Evolutionary conservation across 495 filamentous ascomycete species (phyloP).

Genomic region (Penicillium nucicola): DNA sequence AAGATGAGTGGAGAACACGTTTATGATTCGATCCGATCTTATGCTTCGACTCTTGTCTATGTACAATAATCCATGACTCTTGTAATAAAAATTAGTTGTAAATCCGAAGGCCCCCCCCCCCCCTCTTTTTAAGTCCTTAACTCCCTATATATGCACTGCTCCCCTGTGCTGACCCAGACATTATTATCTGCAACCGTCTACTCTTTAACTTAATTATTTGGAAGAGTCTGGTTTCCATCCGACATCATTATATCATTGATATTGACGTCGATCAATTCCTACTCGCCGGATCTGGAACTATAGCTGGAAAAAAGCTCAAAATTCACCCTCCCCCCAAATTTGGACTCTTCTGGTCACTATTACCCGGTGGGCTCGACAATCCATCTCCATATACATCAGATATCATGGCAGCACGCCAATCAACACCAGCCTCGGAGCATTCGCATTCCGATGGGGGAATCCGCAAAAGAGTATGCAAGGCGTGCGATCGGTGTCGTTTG

Average conservation of each 20-base stretch:
- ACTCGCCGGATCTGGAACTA: conserved; percentile 25
- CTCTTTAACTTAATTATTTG: conserved; percentile 15
- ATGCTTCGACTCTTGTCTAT: background rate
- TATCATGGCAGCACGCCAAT: conserved; percentile 46
- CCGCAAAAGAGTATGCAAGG: conserved; percentile 61
- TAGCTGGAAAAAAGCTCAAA: conserved; percentile 12
- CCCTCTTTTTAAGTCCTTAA: background rate
- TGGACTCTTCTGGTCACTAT: no score
- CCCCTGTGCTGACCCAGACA: background rate
- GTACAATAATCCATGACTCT: background rate
- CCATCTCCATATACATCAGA: conserved; percentile 10
- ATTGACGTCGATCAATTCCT: conserved; percentile 29
- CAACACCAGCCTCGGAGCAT: conserved; percentile 42
- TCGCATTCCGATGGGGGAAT: conserved; percentile 43
- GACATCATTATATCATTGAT: conserved; percentile 33
- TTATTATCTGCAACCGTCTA: conserved; percentile 1
- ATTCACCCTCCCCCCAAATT: background rate
- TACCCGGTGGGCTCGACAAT: no score
- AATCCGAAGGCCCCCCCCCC: conserved; percentile 1
- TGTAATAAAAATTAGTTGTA: conserved; percentile 5
- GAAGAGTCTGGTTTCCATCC: background rate
- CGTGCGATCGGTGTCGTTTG: conserved; percentile 60
- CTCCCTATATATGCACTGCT: background rate
- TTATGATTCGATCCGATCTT: conserved; percentile 25
- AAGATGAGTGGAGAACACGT: conserved; percentile 9